Evolutionary conservation across 805 yeast genomes (phyloP), one percentile per base, ranked within the genome.

Genomic region (Lipomyces oligophaga): DNA sequence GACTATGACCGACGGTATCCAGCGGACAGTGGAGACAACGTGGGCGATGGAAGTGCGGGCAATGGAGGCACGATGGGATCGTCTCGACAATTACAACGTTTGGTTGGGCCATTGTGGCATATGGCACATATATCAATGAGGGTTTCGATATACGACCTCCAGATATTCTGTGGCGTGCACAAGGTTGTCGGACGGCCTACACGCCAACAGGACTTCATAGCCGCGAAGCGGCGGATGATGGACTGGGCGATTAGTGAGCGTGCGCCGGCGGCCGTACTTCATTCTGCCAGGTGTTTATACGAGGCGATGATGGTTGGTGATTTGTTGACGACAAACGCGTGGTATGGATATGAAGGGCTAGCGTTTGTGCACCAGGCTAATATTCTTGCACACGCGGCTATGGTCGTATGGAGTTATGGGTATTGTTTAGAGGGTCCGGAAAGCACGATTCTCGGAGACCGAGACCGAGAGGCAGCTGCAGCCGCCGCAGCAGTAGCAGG

Each of bases 161-260:
- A 83, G 43, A 80, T 84, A 4, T 81, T 72, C 63, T 81, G 89
- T 2, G 96, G 96, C 0, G 84, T 87, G 5, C 93, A 93, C 1
- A 78, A 83, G 67, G 75, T 88, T 58, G 80, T 83, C 81, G 83
- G 78, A 58, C 86, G 81, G 28, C 70, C 69, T 31, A 79, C 83
- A 8, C 76, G 78, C 4, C 67, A 68, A 7, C 60, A 67, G 1
- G 81, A 77, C 47, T 73, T 77, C 53, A 71, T 72, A 19, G 66
- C 71, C 2, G 78, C 77, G 10, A 68, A 71, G 32, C 65, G 65
- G 11, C 68, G 80, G 53, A 73, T 83, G 16, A 63, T 67, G 30
- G 76, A 71, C 40, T 78, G 85, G 80, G 69, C 80, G 1, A 58
- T 61, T 4, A 47, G 67, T 35, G 68, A 68, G 31, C 73, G 70